These are phyloP conservation scores for Lentinula boryana DNA, from an alignment of 768 basidiomycete genomes.

Conservation along the genomic window DNA sequence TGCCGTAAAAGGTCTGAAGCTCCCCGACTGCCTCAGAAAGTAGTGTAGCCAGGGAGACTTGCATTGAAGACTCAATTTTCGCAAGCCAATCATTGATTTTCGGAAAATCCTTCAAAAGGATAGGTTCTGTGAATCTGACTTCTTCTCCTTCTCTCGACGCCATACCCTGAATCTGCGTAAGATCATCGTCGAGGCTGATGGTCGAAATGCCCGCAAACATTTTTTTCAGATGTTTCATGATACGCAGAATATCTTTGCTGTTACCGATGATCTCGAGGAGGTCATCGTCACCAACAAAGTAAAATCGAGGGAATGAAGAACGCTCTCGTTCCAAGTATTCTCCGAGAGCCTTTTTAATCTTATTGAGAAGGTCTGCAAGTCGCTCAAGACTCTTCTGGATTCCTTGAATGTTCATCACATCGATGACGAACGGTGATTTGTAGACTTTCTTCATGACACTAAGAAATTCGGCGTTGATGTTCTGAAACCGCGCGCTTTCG, in stretches of 20 bases:
- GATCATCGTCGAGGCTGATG: conserved; percentile 78
- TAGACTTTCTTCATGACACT: conserved; percentile 99
- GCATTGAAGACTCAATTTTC: conserved; percentile 89
- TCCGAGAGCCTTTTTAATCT: conserved; percentile 98
- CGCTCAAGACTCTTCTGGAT: conserved; percentile 98
- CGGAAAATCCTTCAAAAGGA: conserved; percentile 86
- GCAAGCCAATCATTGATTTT: conserved; percentile 99
- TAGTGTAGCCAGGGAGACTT: conserved; percentile 76
- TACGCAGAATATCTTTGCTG: conserved; percentile 95
- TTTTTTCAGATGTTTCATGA: conserved; percentile 99
- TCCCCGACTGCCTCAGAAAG: conserved; percentile 77
- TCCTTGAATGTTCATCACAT: conserved; percentile 93
- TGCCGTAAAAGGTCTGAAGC: conserved; percentile 74
- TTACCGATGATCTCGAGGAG: conserved; percentile 98
- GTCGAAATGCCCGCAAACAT: conserved; percentile 99
- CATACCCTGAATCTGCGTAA: conserved; percentile 88
- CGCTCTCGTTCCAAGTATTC: conserved; percentile 98
- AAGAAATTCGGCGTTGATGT: conserved; percentile 97
- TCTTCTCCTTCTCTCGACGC: conserved; percentile 95
- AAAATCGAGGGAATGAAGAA: conserved; percentile 97
- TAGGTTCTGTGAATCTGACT: conserved; percentile 76
- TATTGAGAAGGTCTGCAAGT: conserved; percentile 90
- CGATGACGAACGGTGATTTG: conserved; percentile 96
- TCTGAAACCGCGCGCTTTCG: conserved; percentile 95
- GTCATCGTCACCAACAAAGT: conserved; percentile 99